These are phyloP conservation scores for Microcos paniculata DNA, from an alignment of 345 rosid species.

Conservation along the genomic window DNA sequence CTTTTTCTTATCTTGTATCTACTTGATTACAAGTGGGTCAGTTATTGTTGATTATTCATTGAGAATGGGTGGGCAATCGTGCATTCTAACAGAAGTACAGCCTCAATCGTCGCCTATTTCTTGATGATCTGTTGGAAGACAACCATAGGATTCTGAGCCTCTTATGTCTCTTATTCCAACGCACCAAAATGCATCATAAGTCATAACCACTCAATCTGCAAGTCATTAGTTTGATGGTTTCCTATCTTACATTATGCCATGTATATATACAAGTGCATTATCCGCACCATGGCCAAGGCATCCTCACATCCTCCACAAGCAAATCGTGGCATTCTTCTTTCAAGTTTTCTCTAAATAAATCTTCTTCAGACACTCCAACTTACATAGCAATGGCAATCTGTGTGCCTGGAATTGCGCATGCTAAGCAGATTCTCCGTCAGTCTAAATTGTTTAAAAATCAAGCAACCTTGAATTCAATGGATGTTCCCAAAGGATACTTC, in stretches of 20 bases:
- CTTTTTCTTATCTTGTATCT: neutral
- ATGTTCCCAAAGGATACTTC: conserved; percentile 24
- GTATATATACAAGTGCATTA: conserved; percentile 13
- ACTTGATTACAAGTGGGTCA: neutral
- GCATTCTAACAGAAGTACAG: neutral
- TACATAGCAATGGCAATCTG: conserved; percentile 3
- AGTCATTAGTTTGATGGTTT: neutral
- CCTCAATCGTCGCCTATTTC: neutral
- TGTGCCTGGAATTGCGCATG: neutral
- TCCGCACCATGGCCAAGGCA: neutral
- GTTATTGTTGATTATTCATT: neutral
- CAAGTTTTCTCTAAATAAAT: neutral
- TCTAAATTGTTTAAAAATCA: conserved; percentile 6
- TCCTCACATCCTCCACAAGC: neutral
- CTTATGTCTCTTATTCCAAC: conserved; percentile 7
- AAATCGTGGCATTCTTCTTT: neutral
- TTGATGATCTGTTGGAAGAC: conserved; percentile 22
- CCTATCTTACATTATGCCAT: neutral
- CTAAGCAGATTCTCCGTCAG: conserved; percentile 18
- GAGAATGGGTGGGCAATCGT: neutral
- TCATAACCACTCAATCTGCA: conserved; percentile 8
- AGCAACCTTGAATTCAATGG: neutral
- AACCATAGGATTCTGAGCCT: conserved; percentile 31
- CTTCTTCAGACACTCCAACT: neutral
- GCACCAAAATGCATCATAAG: neutral